Evolutionary conservation across 768 basidiomycete genomes (phyloP).

Genomic region (Xerocomus spinulosus): DNA sequence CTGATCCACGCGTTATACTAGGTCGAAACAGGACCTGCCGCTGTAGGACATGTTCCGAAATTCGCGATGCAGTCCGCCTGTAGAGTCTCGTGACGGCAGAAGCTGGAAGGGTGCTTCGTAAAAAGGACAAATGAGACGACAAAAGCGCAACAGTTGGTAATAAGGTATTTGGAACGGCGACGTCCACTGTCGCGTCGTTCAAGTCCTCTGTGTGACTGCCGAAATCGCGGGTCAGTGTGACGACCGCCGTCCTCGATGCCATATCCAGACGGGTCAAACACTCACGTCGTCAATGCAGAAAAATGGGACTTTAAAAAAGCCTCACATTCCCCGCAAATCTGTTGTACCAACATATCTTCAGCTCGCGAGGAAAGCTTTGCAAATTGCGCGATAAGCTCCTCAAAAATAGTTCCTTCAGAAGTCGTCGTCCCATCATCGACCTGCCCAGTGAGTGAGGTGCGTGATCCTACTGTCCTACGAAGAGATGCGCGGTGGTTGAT

Average conservation of each 20-base stretch:
- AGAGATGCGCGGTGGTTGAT: constrained; percentile 59
- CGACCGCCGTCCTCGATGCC: background rate
- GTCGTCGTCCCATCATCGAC: constrained; percentile 26
- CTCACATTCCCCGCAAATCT: constrained; percentile 81
- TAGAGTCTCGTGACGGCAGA: constrained; percentile 60
- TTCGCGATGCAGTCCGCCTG: constrained; percentile 61
- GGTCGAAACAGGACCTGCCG: constrained; percentile 79
- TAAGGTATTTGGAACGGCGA: constrained; percentile 64
- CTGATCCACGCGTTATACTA: constrained; percentile 44
- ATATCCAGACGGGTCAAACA: constrained; percentile 2
- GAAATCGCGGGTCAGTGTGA: constrained; percentile 1
- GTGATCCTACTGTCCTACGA: constrained; percentile 48
- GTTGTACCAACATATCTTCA: constrained; percentile 84
- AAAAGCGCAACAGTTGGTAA: constrained; percentile 73
- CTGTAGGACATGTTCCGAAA: constrained; percentile 78
- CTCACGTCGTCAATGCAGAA: constrained; percentile 43
- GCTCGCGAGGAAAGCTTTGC: constrained; percentile 57
- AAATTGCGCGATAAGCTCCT: constrained; percentile 67
- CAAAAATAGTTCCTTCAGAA: constrained; percentile 70
- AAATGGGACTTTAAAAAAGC: constrained; percentile 70
- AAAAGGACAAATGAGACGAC: constrained; percentile 70
- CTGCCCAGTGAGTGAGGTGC: constrained; percentile 48
- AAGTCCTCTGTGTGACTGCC: constrained; percentile 11
- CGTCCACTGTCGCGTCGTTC: constrained; percentile 23
- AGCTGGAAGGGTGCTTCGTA: constrained; percentile 61